Base-by-base conservation (phyloP, 1,139 yeast genomes). In the Debaryomyces sp. region DNA sequence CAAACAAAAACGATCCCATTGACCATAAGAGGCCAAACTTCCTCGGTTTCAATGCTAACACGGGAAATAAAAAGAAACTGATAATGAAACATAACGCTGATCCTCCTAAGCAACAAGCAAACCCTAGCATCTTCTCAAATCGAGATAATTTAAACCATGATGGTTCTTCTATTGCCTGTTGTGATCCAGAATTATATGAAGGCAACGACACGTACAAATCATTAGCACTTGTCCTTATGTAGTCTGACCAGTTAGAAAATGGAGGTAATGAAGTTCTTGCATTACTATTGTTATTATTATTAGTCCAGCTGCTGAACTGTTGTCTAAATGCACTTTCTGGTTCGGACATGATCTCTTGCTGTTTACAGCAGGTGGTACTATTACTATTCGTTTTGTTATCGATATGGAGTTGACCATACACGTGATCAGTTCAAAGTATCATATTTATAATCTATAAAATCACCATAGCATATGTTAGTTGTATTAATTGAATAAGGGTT, bases 11-110 rank as follows among this genome's bases (percentile, higher is more conserved):
- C 1, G 96, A 88, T 0, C 98, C 99, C 67, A 94, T 76, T 1
- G 97, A 84, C 99, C 99, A 94, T 40, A 95, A 63, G 58, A 87
- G 68, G 4, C 89, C 98, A 63, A 94, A 94, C 66, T 94, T 94
- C 48, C 96, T 77, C 13, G 99, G 99, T 59, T 89, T 85, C 47
- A 92, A 71, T 4, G 97, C 95, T 54, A 94, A 74, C 13, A 94
- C 92, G 0, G 99, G 98, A 65, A 94, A 85, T 59, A 92, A 70
- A 50, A 90, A 84, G 60, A 94, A 82, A 55, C 97, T 89, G 38
- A 92, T 71, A 6, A 85, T 80, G 68, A 94, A 94, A 61, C 97
- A 91, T 4, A 88, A 83, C 15, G 80, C 70, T 0, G 97, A 82
- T 0, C 95, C 96, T 0, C 81, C 75, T 13, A 94, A 73, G 59